Conservation (phyloP, 2,329 filamentous ascomycete genomes). For the Fusarium circinatum region DNA sequence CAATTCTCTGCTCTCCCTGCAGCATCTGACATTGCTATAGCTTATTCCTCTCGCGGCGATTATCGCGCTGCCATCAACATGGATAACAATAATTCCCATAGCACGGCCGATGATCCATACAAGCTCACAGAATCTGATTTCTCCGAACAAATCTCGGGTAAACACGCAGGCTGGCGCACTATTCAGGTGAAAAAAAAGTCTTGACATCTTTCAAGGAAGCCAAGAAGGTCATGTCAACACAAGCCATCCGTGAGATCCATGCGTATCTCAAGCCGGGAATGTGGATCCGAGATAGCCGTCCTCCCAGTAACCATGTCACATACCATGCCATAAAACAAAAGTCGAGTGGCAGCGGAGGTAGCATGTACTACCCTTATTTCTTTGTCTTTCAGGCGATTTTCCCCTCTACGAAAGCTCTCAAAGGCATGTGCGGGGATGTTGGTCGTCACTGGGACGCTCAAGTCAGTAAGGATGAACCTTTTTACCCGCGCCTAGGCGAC, state of each 20-base stretch:
- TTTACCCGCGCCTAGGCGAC: background rate
- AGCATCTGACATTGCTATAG: background rate
- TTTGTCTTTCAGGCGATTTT: background rate
- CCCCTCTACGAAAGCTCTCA: background rate
- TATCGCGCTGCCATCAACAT: background rate
- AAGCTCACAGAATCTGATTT: background rate
- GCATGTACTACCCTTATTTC: background rate
- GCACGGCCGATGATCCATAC: background rate
- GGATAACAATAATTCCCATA: rapidly evolving
- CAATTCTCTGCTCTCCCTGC: background rate
- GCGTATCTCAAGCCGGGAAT: background rate
- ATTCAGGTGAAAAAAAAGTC: background rate
- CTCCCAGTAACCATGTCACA: background rate
- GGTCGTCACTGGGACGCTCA: background rate
- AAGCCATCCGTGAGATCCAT: background rate
- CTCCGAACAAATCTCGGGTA: background rate
- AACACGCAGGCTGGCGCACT: background rate
- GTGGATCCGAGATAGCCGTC: background rate
- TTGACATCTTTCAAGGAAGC: background rate
- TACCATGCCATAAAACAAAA: rapidly evolving
- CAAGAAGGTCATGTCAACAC: background rate
- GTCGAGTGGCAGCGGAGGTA: background rate
- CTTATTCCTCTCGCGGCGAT: background rate
- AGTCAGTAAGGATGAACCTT: rapidly evolving
- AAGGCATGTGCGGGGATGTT: rapidly evolving